Evolutionary conservation across 2,329 filamentous ascomycete species (phyloP).

Genomic region (Juglanconis sp.): DNA sequence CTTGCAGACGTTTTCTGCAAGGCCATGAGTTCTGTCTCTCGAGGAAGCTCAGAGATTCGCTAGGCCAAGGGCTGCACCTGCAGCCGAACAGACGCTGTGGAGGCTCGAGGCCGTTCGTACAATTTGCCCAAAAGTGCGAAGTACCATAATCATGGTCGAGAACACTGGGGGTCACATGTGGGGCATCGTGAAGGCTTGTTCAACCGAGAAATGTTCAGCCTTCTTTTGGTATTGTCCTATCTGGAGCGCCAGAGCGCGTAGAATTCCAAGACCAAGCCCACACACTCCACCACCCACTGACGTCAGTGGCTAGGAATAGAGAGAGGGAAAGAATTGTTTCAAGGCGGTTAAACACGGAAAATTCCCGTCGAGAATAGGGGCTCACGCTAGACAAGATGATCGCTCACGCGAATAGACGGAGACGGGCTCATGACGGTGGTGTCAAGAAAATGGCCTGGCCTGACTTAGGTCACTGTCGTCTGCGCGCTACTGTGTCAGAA

Average conservation of each 20-base stretch:
- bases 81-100: not conserved
- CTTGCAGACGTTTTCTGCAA: not conserved
- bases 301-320: not conserved
- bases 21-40: not conserved
- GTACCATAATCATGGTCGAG: too few relatives aligned
- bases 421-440: not conserved
- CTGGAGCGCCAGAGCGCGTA: too few relatives aligned
- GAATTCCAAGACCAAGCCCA: too few relatives aligned
- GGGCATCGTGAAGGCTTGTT: too few relatives aligned
- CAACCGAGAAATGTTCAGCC: too few relatives aligned
- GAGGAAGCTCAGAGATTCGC: too few relatives aligned
- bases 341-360: not conserved
- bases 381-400: not conserved
- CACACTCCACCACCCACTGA: not conserved
- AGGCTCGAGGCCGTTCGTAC: not conserved
- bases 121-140: not conserved
- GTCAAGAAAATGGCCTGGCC: not conserved
- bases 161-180: too few relatives aligned
- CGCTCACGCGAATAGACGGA: not conserved
- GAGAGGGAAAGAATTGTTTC: not conserved
- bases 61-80: too few relatives aligned
- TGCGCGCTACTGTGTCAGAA: not conserved
- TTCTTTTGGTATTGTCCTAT: too few relatives aligned
- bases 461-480: not conserved
- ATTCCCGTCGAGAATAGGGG: not conserved